phyloP scores from a whole-genome alignment of 192 early-diverging fungal species.

The Coemansia sp. region DNA sequence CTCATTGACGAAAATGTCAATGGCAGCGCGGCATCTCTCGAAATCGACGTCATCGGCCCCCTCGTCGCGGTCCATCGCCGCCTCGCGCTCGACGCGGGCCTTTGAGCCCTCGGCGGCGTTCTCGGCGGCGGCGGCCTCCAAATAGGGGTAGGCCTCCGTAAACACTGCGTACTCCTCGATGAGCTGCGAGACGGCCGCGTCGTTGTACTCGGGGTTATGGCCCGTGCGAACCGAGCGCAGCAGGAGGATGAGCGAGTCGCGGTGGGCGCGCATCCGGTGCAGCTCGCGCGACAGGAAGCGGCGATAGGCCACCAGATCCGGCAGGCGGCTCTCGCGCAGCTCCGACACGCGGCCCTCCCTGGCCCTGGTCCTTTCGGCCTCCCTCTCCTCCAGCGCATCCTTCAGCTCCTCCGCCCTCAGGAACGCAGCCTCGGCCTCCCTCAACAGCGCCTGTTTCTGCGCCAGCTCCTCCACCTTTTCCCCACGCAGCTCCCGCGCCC shows the following conservation, averaged over 20 bases:
- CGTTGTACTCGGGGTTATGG: constrained; percentile 74
- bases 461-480: constrained; percentile 21
- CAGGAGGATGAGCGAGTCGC: constrained; percentile 27
- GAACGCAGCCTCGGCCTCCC: constrained; percentile 9
- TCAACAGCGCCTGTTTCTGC: constrained; percentile 10
- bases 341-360: constrained; percentile 9
- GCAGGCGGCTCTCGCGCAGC: constrained; percentile 32
- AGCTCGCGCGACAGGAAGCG: constrained; percentile 19
- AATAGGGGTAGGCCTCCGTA: constrained; percentile 40
- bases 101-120: constrained; percentile 32
- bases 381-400: constrained; percentile 22
- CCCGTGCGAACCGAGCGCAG: constrained; percentile 56
- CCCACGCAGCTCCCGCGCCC: constrained; percentile 24
- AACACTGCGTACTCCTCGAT: constrained; percentile 64
- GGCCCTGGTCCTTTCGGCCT: neutral
- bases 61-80: constrained; percentile 20
- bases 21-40: constrained; percentile 19
- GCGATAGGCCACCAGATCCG: constrained; percentile 22
- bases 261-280: constrained; percentile 23
- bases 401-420: constrained; percentile 32
- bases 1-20: constrained; percentile 27
- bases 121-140: constrained; percentile 34
- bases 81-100: constrained; percentile 27
- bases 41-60: constrained; percentile 30
- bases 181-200: constrained; percentile 63